These are phyloP conservation scores for Simmondsia chinensis DNA, from an alignment of 148 eudicot genomes.

Conservation along the genomic window DNA sequence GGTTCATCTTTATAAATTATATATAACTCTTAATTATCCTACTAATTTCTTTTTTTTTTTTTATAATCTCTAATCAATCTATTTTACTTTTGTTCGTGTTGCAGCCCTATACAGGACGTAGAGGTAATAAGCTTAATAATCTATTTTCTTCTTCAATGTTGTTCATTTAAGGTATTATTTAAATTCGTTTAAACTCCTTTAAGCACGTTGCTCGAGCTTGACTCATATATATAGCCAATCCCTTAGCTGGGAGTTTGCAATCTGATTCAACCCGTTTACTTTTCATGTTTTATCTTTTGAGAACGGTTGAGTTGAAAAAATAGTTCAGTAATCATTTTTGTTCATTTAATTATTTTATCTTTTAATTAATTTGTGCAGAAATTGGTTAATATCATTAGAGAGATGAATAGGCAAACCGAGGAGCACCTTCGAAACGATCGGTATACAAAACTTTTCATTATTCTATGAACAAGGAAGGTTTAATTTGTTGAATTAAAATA, in stretches of 20 bases:
- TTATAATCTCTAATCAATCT: not conserved
- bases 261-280: too few species aligned
- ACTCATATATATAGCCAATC: too few species aligned
- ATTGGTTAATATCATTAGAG: not conserved
- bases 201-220: too few species aligned
- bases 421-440: slow-evolving; percentile 2
- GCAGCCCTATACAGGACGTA: slow-evolving; percentile 15
- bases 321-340: not conserved
- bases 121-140: slow-evolving; percentile 10
- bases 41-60: not conserved
- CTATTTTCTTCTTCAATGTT: not conserved
- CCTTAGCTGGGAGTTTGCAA: too few species aligned
- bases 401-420: slow-evolving; percentile 3
- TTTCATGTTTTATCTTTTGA: too few species aligned
- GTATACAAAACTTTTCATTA: slow-evolving; percentile 1
- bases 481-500: not conserved
- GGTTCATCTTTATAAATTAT: too few species aligned
- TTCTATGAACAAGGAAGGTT: not conserved
- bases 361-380: not conserved
- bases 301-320: not conserved
- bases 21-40: too few species aligned
- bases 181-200: not conserved
- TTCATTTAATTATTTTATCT: not conserved
- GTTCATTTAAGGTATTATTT: not conserved
- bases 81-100: not conserved